Percentiles rank a stretch among this genome's conserved stretches.
Evolutionary conservation across 2,329 filamentous ascomycete genomes (phyloP).

Genomic region (Fusarium cyanostomum): DNA sequence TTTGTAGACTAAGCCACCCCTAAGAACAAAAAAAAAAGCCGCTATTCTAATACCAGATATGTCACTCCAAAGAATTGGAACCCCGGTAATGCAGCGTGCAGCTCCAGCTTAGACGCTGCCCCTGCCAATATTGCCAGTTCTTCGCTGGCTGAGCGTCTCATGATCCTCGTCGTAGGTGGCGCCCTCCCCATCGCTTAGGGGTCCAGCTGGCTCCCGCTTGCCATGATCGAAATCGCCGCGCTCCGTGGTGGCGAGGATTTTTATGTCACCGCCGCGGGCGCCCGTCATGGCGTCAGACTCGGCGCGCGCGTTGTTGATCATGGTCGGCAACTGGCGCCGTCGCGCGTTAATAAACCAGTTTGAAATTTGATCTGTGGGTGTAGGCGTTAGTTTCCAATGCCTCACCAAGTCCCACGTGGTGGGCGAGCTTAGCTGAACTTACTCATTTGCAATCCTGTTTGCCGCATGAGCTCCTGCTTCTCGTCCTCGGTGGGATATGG

Average conservation of each 20-base stretch:
- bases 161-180: conserved; percentile 58
- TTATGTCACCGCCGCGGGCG: conserved; percentile 48
- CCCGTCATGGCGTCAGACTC: conserved; percentile 60
- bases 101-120: conserved; percentile 53
- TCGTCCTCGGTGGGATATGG: conserved; percentile 90
- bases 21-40: conserved; percentile 20
- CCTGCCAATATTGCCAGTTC: conserved; percentile 52
- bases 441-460: conserved; percentile 83
- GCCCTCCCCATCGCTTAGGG: conserved; percentile 59
- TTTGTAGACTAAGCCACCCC: conserved; percentile 23
- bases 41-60: conserved; percentile 34
- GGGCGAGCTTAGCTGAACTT: conserved; percentile 51
- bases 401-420: not conserved
- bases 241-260: conserved; percentile 52
- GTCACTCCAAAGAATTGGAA: conserved; percentile 11
- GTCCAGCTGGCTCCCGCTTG: conserved; percentile 49
- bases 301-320: conserved; percentile 65
- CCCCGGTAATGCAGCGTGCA: conserved; percentile 5
- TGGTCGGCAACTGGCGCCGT: conserved; percentile 69
- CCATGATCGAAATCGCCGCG: conserved; percentile 50
- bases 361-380: conserved; percentile 69
- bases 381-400: conserved; percentile 18
- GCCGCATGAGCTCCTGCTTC: conserved; percentile 81
- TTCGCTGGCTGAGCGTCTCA: conserved; percentile 45
- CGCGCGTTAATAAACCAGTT: conserved; percentile 87